Base-by-base conservation (phyloP, 2,329 filamentous ascomycete species). In the Aquanectria penicillioides region DNA sequence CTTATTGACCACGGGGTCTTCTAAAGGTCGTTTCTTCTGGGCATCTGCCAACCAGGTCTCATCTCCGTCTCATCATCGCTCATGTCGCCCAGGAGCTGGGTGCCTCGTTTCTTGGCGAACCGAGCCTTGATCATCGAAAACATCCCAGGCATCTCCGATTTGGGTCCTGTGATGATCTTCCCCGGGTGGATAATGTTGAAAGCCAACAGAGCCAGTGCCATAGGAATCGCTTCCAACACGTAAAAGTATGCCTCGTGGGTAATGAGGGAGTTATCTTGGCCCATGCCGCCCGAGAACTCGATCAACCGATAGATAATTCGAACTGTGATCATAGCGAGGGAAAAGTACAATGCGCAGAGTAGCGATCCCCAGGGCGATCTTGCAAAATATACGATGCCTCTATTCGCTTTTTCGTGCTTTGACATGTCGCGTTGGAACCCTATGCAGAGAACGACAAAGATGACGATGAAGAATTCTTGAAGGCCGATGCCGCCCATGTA, bases 401-500 rank as follows among this genome's bases (percentile, higher is more conserved):
- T 34, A 1, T 15, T 38, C 5, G 29, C 23, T 2, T 23, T 28
- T 5, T 58, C 47, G 1, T 57, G 29, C 1, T 31, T 47, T 3
- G 50, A 29, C 52, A 65, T 56, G 5, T 57, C 38, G 1, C 41
- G 36, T 11, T 70, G 68, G 4, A 70, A 70, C 1, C 18, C 25
- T 7, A 70, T 38, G n/a, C 61, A 66, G 2, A 85, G 70, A 0
- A 61, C 67, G 2, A 77, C 65, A 59, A 85, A 83, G n/a, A 78
- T 47, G 3, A 84, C 57, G 51, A 85, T 82, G 56, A 83, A 83
- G 25, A 79, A 66, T 61, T 84, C 73, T 59, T 86, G 83, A 0
- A 85, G 67, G 0, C 78, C 81, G 13, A 85, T 81, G 0, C 83
- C 83, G 10, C 78, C 81, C 80, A 83, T 85, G 69, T 85, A 86